phyloP scores from a whole-genome alignment of 805 yeast species.

The Metschnikowia gelsemii region DNA sequence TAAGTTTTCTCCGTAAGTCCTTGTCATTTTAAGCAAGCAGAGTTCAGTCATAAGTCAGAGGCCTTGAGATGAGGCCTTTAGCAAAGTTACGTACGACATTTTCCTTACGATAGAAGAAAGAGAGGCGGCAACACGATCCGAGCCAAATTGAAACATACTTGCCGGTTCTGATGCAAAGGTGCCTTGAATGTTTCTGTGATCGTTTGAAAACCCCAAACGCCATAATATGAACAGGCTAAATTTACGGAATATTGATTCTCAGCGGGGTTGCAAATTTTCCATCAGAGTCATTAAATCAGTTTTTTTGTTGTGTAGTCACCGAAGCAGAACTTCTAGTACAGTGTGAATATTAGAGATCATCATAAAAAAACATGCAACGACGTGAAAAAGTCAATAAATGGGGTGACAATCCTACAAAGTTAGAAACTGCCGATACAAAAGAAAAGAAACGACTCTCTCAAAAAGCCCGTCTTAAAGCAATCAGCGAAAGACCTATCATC shows the following conservation, averaged over 20 bases:
- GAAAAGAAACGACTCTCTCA: background rate
- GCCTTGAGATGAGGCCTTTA: no score
- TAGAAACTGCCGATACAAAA: slow-evolving; percentile 3
- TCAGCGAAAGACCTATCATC: slow-evolving; percentile 53
- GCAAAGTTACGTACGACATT: no score
- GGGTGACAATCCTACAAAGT: slow-evolving; percentile 6
- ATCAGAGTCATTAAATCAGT: slow-evolving; percentile 53
- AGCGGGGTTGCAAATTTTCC: slow-evolving; percentile 10
- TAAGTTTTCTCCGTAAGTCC: no score
- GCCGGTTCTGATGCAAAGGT: no score
- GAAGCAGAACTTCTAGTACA: slow-evolving; percentile 43
- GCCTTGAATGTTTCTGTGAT: no score
- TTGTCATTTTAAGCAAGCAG: no score
- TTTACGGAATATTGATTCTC: background rate
- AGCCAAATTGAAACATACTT: no score
- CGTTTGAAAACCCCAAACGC: background rate
- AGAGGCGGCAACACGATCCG: no score
- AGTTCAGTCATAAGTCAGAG: no score
- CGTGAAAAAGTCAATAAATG: slow-evolving; percentile 24
- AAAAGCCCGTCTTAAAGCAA: slow-evolving; percentile 3
- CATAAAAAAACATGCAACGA: slow-evolving; percentile 30
- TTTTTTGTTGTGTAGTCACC: slow-evolving; percentile 38
- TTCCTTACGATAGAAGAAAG: no score
- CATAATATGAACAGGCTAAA: no score
- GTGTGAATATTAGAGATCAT: slow-evolving; percentile 54